Percentiles rank a stretch among this genome's conserved stretches.
Evolutionary conservation across 2,329 filamentous ascomycete genomes (phyloP).

Genomic region (Leptographium wingfieldii): DNA sequence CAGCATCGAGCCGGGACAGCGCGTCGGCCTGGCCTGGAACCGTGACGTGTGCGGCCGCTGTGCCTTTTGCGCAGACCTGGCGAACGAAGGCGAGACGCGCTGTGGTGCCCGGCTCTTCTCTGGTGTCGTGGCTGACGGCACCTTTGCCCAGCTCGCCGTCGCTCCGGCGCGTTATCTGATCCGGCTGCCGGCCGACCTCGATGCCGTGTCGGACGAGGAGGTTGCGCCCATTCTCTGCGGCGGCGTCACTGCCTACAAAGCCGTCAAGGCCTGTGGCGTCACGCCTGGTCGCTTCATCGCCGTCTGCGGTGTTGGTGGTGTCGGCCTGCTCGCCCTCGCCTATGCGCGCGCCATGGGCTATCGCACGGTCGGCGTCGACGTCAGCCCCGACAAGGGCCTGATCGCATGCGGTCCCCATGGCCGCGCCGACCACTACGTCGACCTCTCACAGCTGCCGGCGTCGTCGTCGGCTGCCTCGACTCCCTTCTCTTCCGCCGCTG

Average conservation of each 20-base stretch:
- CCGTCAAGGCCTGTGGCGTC: conserved; percentile 20
- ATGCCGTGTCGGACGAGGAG: conserved; percentile 20
- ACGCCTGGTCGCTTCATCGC: conserved; percentile 23
- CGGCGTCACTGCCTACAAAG: conserved; percentile 31
- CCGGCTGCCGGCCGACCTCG: conserved; percentile 17
- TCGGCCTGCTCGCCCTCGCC: conserved; percentile 25
- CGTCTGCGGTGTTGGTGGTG: conserved; percentile 26
- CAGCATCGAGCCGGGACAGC: conserved; percentile 18
- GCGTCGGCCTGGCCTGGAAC: conserved; percentile 27
- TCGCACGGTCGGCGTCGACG: conserved; percentile 26
- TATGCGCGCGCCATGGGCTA: conserved; percentile 30
- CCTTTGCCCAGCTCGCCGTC: conserved; percentile 26
- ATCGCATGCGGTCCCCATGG: conserved; percentile 10
- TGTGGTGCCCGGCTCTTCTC: conserved; percentile 22
- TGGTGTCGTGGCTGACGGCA: conserved; percentile 22
- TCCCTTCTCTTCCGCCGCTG: conserved; percentile 10
- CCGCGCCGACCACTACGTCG: conserved; percentile 27
- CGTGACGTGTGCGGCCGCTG: conserved; percentile 25
- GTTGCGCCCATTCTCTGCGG: conserved; percentile 29
- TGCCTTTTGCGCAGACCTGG: conserved; percentile 14
- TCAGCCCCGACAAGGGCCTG: conserved; percentile 18
- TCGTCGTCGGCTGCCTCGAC: neutral
- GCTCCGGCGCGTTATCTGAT: conserved; percentile 22
- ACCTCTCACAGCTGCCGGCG: conserved; percentile 14
- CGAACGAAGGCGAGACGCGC: conserved; percentile 22